Evolutionary conservation across 257 asterid species (phyloP), one percentile per base, ranked within the genome.

Genomic region (Lantana camara): DNA sequence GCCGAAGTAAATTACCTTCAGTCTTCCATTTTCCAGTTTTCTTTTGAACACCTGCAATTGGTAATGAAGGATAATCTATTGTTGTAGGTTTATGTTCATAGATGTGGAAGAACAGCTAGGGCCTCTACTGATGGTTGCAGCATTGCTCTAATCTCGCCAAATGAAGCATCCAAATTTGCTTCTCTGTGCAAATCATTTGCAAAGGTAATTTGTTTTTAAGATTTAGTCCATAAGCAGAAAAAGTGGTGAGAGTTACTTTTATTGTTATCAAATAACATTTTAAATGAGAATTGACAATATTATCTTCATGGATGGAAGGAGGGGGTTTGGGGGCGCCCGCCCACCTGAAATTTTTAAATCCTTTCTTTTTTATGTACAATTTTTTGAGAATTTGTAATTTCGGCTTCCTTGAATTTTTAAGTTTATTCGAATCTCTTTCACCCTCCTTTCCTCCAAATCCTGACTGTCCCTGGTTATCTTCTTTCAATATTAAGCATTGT

Each of bases 51-150:
- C 64, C 41, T 47, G 7, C 58, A 55, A 44, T 66, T 38, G 34
- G 51, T 46, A 70, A 70, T 27, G 55, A 71, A 40, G 15, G 32
- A 52, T 56, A 54, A 19, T 48, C 70, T 63, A 21, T 75, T 79
- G 55, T 60, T 68, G 35, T 56, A 90, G 99, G 80, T 93, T 23
- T 93, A 93, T 66, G 97, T 93, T 73, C 97, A 93, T 72, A 78
- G 99, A 78, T 85, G 99, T 69, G 97, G 97, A 79, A 81, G 99
- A 84, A 93, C 99, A 57, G 99, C 99, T n/a, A 84, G 99, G 67
- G 97, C 96, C 66, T 85, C 70, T 57, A 74, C 89, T 58, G 99
- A 93, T 82, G 99, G 99, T 69, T 93, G 99, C 82, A 85, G 95
- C 70, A 88, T 93, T 60, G 97, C 95, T 69, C 78, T 93, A 48